A percentile compares a stretch with the other conserved stretches of the same genome.
Evolutionary conservation across 441 rosid genomes (phyloP).

Genomic region (Arabidopsis lyrata): DNA sequence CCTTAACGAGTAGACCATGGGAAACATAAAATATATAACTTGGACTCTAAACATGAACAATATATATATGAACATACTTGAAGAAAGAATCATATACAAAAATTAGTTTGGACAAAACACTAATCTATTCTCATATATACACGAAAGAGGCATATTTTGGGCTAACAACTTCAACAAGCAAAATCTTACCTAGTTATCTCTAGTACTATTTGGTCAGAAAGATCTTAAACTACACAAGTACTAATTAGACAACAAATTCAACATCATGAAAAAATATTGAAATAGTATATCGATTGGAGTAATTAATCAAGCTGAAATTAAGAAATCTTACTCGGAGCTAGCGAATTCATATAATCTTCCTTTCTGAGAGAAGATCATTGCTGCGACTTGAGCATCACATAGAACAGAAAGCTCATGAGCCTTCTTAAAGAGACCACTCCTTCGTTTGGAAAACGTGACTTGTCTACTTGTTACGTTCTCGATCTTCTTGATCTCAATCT

Average conservation of each 20-base stretch:
- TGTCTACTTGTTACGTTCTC: slow-evolving; percentile 71
- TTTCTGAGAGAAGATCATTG: slow-evolving; percentile 62
- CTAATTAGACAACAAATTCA: background rate
- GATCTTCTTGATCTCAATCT: slow-evolving; percentile 67
- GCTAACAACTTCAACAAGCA: slow-evolving; percentile 6
- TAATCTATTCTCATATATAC: background rate
- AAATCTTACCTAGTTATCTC: slow-evolving; percentile 34
- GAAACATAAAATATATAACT: no score
- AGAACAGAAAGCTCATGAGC: slow-evolving; percentile 74
- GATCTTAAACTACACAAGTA: slow-evolving; percentile 21
- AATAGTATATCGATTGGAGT: slow-evolving; percentile 1
- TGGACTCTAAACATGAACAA: background rate
- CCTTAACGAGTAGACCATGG: slow-evolving; percentile 18
- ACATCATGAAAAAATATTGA: slow-evolving; percentile 8
- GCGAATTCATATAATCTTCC: slow-evolving; percentile 62
- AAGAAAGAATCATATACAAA: slow-evolving; percentile 9
- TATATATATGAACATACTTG: background rate
- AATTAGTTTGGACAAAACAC: background rate
- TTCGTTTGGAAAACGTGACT: slow-evolving; percentile 74
- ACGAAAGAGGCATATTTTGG: background rate
- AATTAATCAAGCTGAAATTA: background rate
- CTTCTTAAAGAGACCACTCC: slow-evolving; percentile 74
- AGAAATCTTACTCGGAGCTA: slow-evolving; percentile 53
- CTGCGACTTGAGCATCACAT: slow-evolving; percentile 75
- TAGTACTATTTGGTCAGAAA: slow-evolving; percentile 37